Conservation (phyloP, 2,329 filamentous ascomycete species). For the Hypoxylon sp. region DNA sequence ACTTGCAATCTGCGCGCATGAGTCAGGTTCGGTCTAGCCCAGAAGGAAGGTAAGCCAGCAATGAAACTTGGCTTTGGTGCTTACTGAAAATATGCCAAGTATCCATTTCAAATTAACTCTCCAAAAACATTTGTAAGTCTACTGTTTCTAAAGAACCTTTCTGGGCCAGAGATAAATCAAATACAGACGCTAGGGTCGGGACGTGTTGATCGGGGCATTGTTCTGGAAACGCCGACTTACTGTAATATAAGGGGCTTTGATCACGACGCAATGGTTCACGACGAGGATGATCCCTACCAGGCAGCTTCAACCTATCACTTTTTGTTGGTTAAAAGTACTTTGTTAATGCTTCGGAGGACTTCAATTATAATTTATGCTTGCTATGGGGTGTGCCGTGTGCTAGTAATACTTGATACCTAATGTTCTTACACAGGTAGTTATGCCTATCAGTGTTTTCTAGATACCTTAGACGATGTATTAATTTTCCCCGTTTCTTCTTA, state of each 20-base stretch:
- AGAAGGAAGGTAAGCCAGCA: slow-evolving; percentile 4
- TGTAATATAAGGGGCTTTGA: slow-evolving; percentile 4
- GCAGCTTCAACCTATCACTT: not conserved
- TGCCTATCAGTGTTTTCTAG: not conserved
- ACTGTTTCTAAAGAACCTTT: not conserved
- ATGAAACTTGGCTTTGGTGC: slow-evolving; percentile 7
- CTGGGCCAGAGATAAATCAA: not conserved
- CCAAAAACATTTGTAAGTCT: not conserved
- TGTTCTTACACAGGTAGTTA: not conserved
- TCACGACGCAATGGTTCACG: not conserved
- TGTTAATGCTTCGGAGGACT: not conserved
- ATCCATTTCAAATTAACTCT: slow-evolving; percentile 4
- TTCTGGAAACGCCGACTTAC: slow-evolving; percentile 31
- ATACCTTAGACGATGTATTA: not conserved
- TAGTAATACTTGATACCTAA: not conserved
- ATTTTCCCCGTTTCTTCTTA: not conserved
- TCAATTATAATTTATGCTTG: not conserved
- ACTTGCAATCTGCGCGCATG: not conserved
- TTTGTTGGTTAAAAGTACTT: too few relatives aligned
- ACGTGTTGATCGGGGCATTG: slow-evolving; percentile 15
- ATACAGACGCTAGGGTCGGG: not conserved
- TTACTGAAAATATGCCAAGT: slow-evolving; percentile 11
- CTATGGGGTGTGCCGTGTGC: not conserved
- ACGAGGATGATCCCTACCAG: not conserved
- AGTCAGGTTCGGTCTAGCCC: slow-evolving; percentile 1